Evolutionary conservation across 2,329 filamentous ascomycete species (phyloP), one percentile per base, ranked within the genome.

Genomic region (Fusarium sp.): DNA sequence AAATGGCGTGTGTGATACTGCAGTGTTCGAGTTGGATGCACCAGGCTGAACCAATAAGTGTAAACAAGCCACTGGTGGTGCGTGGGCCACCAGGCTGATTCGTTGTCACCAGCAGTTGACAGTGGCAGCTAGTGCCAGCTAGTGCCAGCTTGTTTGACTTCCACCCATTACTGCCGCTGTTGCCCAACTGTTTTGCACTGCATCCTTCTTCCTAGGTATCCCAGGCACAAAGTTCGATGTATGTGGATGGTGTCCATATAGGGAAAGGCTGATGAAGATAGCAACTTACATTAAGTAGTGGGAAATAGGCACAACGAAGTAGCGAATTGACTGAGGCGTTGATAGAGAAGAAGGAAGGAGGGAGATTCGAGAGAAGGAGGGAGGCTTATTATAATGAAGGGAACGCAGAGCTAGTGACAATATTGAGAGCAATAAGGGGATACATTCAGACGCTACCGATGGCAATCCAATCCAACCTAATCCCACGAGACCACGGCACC

Each of bases 371-470:
- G 62, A 58, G 65, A 57, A 60, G 58, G 73, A 71, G 59, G 47
- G 65, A 70, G 71, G 68, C 71, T 72, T 76, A 71, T 74, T 73
- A 73, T 73, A 73, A 73, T 71, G 42, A 73, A 73, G 62, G 71
- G 67, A 67, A 59, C 54, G 38, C 58, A 55, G 44, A 69, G 58
- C 66, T 57, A 59, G 70, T 61, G 47, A 67, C 64, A 67, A 67
- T 67, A 61, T 61, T 42, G 50, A 53, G 42, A 68, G 62, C 66
- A 58, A 60, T 73, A 68, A 73, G 70, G 71, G 71, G 67, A 73
- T 56, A 68, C 50, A 50, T 57, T 47, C 47, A 53, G 35, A 68
- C 41, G 24, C 65, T 73, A 71, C 48, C 24, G 47, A 61, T 61
- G 36, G 20, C 58, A 61, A 61, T 56, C 47, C 47, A 60, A 60